These are phyloP conservation scores for Uncinocarpus reesii DNA, from an alignment of 2,329 filamentous ascomycete species.

Conservation along the genomic window DNA sequence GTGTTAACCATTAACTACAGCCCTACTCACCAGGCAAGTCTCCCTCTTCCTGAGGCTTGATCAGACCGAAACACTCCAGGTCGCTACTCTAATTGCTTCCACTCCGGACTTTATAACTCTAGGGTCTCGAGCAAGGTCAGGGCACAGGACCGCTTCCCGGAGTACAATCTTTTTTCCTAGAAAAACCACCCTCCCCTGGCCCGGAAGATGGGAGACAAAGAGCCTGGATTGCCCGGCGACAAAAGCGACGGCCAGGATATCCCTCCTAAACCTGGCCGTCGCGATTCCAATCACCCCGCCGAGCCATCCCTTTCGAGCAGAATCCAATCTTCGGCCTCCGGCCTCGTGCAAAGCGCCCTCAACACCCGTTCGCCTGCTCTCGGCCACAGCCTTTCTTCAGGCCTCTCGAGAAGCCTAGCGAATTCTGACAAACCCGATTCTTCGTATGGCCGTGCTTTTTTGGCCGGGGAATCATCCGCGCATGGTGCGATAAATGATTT, in stretches of 20 bases:
- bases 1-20: too few relatives aligned
- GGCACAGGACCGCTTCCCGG: too few relatives aligned
- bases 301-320: slow-evolving; percentile 13
- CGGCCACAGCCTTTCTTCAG: slow-evolving; percentile 9
- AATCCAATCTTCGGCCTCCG: slow-evolving; percentile 18
- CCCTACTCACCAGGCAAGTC: too few relatives aligned
- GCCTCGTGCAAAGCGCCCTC: slow-evolving; percentile 15
- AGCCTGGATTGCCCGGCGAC: not conserved
- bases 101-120: too few relatives aligned
- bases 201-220: slow-evolving; percentile 1
- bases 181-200: not conserved
- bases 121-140: too few relatives aligned
- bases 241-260: not conserved
- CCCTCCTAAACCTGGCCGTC: slow-evolving; percentile 4
- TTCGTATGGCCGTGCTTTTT: not conserved
- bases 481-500: slow-evolving; percentile 2
- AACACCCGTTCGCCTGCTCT: slow-evolving; percentile 9
- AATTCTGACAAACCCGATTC: slow-evolving; percentile 6
- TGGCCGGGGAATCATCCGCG: not conserved
- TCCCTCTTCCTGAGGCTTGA: not conserved
- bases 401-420: slow-evolving; percentile 6
- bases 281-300: not conserved
- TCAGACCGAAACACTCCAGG: not conserved
- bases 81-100: not conserved
- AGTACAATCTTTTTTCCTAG: not conserved